phyloP scores from a whole-genome alignment of 129 eudicot genomes.

The Chrysanthemum seticuspe region DNA sequence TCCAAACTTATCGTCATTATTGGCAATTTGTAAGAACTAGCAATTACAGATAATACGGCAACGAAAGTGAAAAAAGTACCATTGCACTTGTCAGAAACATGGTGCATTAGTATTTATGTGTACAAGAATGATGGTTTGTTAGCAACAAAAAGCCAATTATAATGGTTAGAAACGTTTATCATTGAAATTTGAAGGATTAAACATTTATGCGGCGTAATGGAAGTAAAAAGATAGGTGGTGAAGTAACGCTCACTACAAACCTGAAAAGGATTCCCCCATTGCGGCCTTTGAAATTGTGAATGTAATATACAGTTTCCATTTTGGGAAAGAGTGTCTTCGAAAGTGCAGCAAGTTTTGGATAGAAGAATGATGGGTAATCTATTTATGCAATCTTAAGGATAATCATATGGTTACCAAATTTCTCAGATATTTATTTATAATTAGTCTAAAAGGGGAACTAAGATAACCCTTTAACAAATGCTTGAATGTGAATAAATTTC shows the following conservation, averaged over 20 bases:
- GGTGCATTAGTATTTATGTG: not conserved
- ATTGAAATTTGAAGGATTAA: not conserved
- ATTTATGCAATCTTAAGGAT: slow-evolving; percentile 39
- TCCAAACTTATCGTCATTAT: no score
- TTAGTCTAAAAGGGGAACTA: no score
- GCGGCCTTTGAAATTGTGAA: slow-evolving; percentile 93
- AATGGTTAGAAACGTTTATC: not conserved
- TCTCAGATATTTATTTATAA: not conserved
- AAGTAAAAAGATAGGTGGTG: not conserved
- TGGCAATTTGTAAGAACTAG: no score
- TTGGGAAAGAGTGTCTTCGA: slow-evolving; percentile 66
- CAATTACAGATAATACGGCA: no score
- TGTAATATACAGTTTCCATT: slow-evolving; percentile 94
- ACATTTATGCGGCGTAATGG: not conserved
- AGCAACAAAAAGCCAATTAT: not conserved
- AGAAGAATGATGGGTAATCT: slow-evolving; percentile 95
- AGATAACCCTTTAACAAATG: not conserved
- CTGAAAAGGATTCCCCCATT: slow-evolving; percentile 91
- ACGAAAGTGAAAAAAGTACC: not conserved
- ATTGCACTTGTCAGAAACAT: not conserved
- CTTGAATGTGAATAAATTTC: no score
- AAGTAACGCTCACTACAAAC: slow-evolving; percentile 35
- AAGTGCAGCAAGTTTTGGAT: slow-evolving; percentile 89
- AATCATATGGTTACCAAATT: slow-evolving; percentile 20
- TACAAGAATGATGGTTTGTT: slow-evolving; percentile 9